These are phyloP conservation scores for Neoarthrinium moseri DNA, from an alignment of 2,329 filamentous ascomycete genomes.

Conservation along the genomic window DNA sequence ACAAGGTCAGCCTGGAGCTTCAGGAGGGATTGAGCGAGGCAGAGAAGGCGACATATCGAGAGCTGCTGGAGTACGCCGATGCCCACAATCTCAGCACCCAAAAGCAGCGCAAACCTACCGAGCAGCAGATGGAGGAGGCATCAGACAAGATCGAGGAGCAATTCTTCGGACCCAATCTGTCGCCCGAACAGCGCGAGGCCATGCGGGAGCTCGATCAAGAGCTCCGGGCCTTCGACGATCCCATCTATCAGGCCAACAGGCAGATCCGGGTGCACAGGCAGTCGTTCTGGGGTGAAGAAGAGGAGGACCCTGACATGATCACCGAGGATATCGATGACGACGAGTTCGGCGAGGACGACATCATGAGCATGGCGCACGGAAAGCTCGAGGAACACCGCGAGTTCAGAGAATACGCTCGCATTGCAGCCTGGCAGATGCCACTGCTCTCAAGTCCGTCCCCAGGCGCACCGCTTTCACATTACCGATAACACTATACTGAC, in stretches of 20 bases:
- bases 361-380: conserved; percentile 77
- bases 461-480: not conserved
- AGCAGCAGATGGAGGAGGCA: not conserved
- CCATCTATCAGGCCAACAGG: conserved; percentile 27
- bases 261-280: not conserved
- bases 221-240: conserved; percentile 29
- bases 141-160: not conserved
- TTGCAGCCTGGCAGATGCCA: conserved; percentile 95
- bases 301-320: conserved; percentile 25
- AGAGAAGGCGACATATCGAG: conserved; percentile 1
- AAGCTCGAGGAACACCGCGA: conserved; percentile 89
- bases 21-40: conserved; percentile 6
- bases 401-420: conserved; percentile 80
- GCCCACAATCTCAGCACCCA: not conserved
- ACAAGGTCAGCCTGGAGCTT: conserved; percentile 6
- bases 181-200: conserved; percentile 19
- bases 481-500: conserved; percentile 10
- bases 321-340: conserved; percentile 33
- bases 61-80: conserved; percentile 3
- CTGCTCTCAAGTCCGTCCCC: conserved; percentile 78
- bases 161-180: not conserved
- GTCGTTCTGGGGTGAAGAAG: conserved; percentile 27
- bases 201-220: conserved; percentile 26
- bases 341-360: conserved; percentile 77
- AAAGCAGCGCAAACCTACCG: not conserved